phyloP scores from a whole-genome alignment of 164 flowering plant genomes.

The Echeveria elegans region DNA sequence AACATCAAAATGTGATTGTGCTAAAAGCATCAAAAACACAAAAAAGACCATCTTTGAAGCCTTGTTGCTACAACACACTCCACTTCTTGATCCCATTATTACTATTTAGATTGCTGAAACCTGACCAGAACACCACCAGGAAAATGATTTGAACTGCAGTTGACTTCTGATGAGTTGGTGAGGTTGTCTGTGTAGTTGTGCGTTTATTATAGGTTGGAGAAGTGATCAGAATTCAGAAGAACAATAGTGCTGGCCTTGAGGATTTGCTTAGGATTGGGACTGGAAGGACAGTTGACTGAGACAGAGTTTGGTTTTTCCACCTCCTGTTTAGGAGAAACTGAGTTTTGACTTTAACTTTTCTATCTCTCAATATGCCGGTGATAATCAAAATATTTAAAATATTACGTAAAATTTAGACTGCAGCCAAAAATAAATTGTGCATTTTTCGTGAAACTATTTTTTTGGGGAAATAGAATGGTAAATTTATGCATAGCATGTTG shows the following conservation, averaged over 20 bases:
- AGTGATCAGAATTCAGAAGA: too few relatives aligned
- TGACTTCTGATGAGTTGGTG: conserved; percentile 6
- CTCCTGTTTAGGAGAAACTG: too few relatives aligned
- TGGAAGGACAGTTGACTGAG: too few relatives aligned
- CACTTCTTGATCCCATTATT: neutral
- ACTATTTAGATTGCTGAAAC: neutral
- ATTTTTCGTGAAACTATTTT: too few relatives aligned
- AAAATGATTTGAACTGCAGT: neutral
- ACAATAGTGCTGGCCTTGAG: neutral
- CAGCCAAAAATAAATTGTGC: too few relatives aligned
- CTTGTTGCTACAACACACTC: neutral
- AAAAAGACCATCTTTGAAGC: neutral
- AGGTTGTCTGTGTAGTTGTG: neutral
- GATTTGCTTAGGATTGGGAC: too few relatives aligned
- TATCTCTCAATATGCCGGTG: too few relatives aligned
- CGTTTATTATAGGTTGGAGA: neutral
- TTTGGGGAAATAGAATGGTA: too few relatives aligned
- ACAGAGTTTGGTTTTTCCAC: neutral
- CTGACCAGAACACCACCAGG: neutral
- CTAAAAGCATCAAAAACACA: neutral
- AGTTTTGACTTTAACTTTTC: too few relatives aligned
- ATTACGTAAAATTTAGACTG: too few relatives aligned
- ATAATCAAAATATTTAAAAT: too few relatives aligned
- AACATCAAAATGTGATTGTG: neutral
- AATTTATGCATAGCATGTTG: too few relatives aligned